These are phyloP conservation scores for Fusarium clavum DNA, from an alignment of 2,329 filamentous ascomycete species.

Conservation along the genomic window DNA sequence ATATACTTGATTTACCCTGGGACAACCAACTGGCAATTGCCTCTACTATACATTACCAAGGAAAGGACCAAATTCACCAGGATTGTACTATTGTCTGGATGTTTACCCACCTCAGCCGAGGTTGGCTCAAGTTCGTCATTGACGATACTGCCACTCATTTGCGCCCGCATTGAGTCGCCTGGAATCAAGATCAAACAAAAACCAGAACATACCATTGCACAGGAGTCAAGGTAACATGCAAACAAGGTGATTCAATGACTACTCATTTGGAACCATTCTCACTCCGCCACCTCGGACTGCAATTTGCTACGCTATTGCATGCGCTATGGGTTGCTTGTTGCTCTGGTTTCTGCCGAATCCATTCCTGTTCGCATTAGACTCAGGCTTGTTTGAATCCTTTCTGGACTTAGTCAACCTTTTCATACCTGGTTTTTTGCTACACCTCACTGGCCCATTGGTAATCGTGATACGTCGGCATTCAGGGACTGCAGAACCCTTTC, in stretches of 20 bases:
- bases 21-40: conserved; percentile 28
- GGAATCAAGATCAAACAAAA: conserved; percentile 24
- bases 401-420: conserved; percentile 11
- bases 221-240: conserved; percentile 37
- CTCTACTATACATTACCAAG: conserved; percentile 13
- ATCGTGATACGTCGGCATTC: conserved; percentile 22
- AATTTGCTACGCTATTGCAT: conserved; percentile 33
- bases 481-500: neutral
- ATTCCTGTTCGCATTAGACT: conserved; percentile 3
- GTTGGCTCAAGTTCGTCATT: conserved; percentile 31
- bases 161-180: conserved; percentile 30
- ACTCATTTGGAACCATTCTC: conserved; percentile 12
- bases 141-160: conserved; percentile 28
- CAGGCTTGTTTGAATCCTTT: neutral
- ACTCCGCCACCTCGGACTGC: conserved; percentile 16
- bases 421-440: conserved; percentile 27
- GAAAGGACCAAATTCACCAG: conserved; percentile 27
- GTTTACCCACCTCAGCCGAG: conserved; percentile 33
- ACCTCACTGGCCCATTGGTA: conserved; percentile 17
- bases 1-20: conserved; percentile 16
- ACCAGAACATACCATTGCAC: conserved; percentile 30
- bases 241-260: conserved; percentile 18
- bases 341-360: conserved; percentile 11
- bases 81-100: conserved; percentile 27
- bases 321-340: conserved; percentile 25